Conservation (phyloP, 371 early-diverging fungal species). For the Apophysomyces variabilis region DNA sequence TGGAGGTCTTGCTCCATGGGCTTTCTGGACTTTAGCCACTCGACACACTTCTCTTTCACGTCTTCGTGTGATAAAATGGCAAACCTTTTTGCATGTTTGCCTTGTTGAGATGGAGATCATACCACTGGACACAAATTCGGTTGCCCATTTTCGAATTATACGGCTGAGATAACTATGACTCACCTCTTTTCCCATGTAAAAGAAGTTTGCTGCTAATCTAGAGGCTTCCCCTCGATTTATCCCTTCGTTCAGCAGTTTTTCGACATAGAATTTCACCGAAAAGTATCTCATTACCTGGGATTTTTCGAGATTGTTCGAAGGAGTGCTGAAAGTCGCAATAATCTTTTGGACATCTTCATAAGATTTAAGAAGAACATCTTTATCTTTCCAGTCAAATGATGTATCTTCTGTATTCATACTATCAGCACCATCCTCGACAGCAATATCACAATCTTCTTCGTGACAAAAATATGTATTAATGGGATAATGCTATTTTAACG, state of each 20-base stretch:
- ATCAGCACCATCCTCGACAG: not conserved
- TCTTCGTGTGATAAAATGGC: conserved; percentile 8
- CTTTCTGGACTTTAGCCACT: not conserved
- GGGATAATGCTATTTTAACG: not conserved
- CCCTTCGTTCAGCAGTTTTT: not conserved
- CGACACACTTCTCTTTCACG: not conserved
- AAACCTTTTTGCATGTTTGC: not conserved
- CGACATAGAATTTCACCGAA: not conserved
- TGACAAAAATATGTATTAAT: not conserved
- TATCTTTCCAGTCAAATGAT: conserved; percentile 1
- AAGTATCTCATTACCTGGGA: not conserved
- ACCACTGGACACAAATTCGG: conserved; percentile 5
- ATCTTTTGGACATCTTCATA: not conserved
- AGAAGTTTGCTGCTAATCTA: not conserved
- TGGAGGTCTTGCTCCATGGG: not conserved
- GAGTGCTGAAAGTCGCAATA: not conserved
- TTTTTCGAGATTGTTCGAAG: not conserved
- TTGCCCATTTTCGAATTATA: conserved; percentile 5
- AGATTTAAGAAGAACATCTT: not conserved
- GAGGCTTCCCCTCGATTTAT: not conserved
- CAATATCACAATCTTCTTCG: not conserved
- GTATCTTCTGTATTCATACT: not conserved
- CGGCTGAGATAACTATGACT: not conserved
- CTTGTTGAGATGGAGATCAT: conserved; percentile 11
- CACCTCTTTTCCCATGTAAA: not conserved